Evolutionary conservation across 2,329 filamentous ascomycete genomes (phyloP), one percentile per base, ranked within the genome.

Genomic region (Aspergillus sp.): DNA sequence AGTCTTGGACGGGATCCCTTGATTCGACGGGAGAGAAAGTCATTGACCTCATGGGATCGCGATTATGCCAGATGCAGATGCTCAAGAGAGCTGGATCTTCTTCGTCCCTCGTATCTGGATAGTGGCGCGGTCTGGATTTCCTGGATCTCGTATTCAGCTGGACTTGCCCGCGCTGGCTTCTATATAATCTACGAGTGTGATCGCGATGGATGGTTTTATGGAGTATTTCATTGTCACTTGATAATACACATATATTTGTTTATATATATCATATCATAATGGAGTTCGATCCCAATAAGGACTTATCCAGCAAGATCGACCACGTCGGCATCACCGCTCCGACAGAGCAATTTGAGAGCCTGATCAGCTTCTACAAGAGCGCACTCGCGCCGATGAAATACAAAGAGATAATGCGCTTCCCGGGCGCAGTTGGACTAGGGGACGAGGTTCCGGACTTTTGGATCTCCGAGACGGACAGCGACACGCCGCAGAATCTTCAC

Each of bases 391-490:
- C 70, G 13, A 63, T 72, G 9, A 65, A 66, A 0, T 66, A 70
- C 57, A 69, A 66, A 41, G 68, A 72, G 52, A 52, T 62, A 17
- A 62, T 67, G 60, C 66, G 66, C 5, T 58, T 60, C 22, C 69
- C 68, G 5, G 63, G 59, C 3, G 57, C 64, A 4, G 69, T 72
- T 15, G 71, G 71, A 2, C 26, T 72, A 3, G 71, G 71, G 12
- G 59, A 60, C 17, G 51, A 62, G 34, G 61, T 63, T n/a, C 68
- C 69, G 0, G 70, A 69, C 52, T 67, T 73, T 55, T 73, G 70
- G 70, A 65, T 73, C 45, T 42, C 56, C 1, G 53, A 61, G 26
- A 56, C 61, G 30, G 41, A 61, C 32, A 15, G 36, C 22, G 24
- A 57, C 4, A 17, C 49, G 32, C 44, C 42, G 30, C 50, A 56